Evolutionary conservation across 345 rosid species (phyloP).

Genomic region (Citrus inodora): DNA sequence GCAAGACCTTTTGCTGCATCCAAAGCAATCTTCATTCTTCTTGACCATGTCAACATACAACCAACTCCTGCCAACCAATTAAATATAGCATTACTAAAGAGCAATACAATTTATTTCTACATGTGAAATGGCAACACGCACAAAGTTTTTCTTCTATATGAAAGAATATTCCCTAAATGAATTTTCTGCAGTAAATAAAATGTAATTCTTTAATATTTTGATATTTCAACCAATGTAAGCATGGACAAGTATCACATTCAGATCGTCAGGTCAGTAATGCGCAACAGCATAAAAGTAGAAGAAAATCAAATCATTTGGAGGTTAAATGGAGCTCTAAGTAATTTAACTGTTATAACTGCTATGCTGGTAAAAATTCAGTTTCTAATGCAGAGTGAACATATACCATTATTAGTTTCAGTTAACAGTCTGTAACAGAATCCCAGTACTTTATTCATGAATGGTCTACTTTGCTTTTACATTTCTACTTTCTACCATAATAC

Average conservation of each 20-base stretch:
- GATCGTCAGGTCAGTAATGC: not conserved
- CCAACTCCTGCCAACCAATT: conserved; percentile 64
- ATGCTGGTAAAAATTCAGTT: not conserved
- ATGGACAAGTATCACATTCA: not conserved
- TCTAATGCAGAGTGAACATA: not conserved
- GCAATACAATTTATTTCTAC: not conserved
- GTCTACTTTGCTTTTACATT: not conserved
- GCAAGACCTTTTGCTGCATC: conserved; percentile 95
- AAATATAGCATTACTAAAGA: conserved; percentile 15
- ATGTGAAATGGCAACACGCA: not conserved
- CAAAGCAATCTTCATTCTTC: conserved; percentile 89
- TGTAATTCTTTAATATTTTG: not conserved
- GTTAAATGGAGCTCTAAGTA: not conserved
- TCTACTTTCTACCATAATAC: not conserved
- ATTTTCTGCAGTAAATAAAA: not conserved
- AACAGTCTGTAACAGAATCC: not conserved
- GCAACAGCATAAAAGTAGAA: not conserved
- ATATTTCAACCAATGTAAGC: not conserved
- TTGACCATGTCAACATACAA: conserved; percentile 86
- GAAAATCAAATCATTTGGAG: not conserved
- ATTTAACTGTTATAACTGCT: not conserved
- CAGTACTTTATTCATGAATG: not conserved
- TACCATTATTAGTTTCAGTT: not conserved
- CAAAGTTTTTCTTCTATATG: not conserved
- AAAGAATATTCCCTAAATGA: not conserved